Conservation (phyloP, 768 basidiomycete species). For the Sistotremastrum suecicum region DNA sequence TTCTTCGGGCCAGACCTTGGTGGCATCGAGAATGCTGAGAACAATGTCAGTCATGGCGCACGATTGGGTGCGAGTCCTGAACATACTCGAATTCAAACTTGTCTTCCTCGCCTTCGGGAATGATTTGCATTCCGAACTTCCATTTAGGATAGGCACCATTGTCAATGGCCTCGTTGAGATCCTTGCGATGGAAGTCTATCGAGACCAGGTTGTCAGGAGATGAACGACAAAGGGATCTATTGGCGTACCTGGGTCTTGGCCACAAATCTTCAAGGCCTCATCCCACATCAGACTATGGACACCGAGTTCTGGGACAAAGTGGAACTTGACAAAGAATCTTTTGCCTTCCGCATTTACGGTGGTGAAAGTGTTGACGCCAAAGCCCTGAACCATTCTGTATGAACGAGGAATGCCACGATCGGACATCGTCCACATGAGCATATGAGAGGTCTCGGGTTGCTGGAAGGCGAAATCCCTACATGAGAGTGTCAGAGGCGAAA, state of each 20-base stretch:
- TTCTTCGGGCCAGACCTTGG: slow-evolving; percentile 79
- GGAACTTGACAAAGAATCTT: slow-evolving; percentile 78
- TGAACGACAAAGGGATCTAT: neutral
- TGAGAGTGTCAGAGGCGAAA: slow-evolving; percentile 7
- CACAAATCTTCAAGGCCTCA: slow-evolving; percentile 69
- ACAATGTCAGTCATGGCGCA: neutral
- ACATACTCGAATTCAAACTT: slow-evolving; percentile 63
- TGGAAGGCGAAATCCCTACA: slow-evolving; percentile 6
- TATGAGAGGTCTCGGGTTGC: slow-evolving; percentile 37
- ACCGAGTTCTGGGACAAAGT: slow-evolving; percentile 69
- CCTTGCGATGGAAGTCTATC: slow-evolving; percentile 73
- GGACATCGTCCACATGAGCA: slow-evolving; percentile 77
- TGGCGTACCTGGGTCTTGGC: slow-evolving; percentile 62
- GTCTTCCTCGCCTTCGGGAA: slow-evolving; percentile 60
- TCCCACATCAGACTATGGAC: slow-evolving; percentile 82
- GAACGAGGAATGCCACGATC: slow-evolving; percentile 79
- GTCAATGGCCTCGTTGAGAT: slow-evolving; percentile 71
- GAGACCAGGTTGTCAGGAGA: neutral
- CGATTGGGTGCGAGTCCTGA: neutral
- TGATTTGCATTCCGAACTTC: slow-evolving; percentile 63
- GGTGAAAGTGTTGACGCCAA: slow-evolving; percentile 77
- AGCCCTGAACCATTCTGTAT: slow-evolving; percentile 81
- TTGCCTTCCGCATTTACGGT: slow-evolving; percentile 53
- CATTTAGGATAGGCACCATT: slow-evolving; percentile 60
- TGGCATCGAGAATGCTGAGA: slow-evolving; percentile 54